Percentiles rank a stretch among this genome's conserved stretches.
phyloP scores from a whole-genome alignment of 2,329 filamentous ascomycete genomes.

The Fusarium ambrosium region DNA sequence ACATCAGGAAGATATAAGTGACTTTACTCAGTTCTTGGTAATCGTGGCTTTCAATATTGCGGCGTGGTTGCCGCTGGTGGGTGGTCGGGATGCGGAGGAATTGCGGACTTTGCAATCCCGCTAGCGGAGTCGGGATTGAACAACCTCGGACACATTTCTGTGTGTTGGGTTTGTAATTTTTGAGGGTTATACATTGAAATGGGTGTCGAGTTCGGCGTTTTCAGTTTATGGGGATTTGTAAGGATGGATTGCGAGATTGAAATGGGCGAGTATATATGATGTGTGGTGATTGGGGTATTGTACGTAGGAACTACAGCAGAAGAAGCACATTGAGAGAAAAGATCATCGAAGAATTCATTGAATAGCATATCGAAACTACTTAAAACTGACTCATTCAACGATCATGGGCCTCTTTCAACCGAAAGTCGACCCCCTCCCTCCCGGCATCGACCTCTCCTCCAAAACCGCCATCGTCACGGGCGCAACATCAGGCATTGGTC shows the following conservation, averaged over 20 bases:
- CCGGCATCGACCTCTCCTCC: conserved; percentile 39
- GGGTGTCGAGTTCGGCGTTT: not conserved
- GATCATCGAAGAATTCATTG: not conserved
- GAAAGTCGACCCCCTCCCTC: conserved; percentile 23
- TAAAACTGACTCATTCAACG: not conserved
- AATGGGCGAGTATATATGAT: not conserved
- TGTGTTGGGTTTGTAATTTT: not conserved
- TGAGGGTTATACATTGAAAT: not conserved
- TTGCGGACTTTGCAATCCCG: not conserved
- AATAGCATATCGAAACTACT: fast-evolving
- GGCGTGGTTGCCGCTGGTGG: not conserved
- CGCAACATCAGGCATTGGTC: conserved; percentile 59
- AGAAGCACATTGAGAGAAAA: not conserved
- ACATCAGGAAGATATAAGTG: fast-evolving
- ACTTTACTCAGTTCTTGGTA: not conserved
- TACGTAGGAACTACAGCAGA: not conserved
- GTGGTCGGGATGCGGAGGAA: conserved; percentile 2
- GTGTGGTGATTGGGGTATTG: not conserved
- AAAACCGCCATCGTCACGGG: conserved; percentile 58
- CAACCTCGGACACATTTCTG: not conserved
- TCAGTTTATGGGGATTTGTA: not conserved
- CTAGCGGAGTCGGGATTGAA: not conserved
- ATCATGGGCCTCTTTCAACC: conserved; percentile 29
- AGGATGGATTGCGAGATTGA: not conserved
- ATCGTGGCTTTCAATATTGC: not conserved